These are phyloP conservation scores for Phallus indusiatus DNA, from an alignment of 768 basidiomycete genomes.

Conservation along the genomic window DNA sequence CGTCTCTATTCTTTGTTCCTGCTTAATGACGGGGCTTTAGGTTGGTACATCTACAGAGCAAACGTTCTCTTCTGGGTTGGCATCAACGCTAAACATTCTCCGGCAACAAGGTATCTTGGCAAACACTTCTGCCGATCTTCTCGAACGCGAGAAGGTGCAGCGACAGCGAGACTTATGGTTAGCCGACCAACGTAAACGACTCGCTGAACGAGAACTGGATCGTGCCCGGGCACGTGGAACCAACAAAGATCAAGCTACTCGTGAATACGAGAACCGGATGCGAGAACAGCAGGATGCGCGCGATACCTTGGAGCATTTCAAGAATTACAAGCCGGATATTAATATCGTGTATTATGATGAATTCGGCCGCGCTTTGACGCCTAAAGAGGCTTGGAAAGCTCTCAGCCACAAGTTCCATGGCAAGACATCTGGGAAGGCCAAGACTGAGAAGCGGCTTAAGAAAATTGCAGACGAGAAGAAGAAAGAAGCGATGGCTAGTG, in stretches of 20 bases:
- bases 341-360: conserved; percentile 97
- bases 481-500: conserved; percentile 85
- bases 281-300: conserved; percentile 89
- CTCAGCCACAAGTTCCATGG: conserved; percentile 98
- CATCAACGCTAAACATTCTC: conserved; percentile 79
- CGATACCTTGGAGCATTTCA: conserved; percentile 72
- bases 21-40: conserved; percentile 11
- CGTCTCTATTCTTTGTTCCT: not conserved
- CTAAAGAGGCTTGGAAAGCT: conserved; percentile 98
- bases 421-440: conserved; percentile 92
- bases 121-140: conserved; percentile 48
- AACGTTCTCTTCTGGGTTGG: conserved; percentile 76
- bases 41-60: conserved; percentile 70
- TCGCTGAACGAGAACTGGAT: conserved; percentile 76
- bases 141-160: conserved; percentile 74
- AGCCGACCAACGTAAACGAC: conserved; percentile 67
- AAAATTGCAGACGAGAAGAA: conserved; percentile 98
- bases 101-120: conserved; percentile 87
- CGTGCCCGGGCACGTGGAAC: conserved; percentile 64
- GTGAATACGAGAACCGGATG: conserved; percentile 89
- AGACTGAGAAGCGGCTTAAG: conserved; percentile 93
- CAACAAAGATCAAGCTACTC: conserved; percentile 84
- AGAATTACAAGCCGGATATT: conserved; percentile 93
- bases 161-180: conserved; percentile 85
- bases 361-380: conserved; percentile 77